Conservation (phyloP, 2,329 filamentous ascomycete genomes). For the Claviceps quebecensis region DNA sequence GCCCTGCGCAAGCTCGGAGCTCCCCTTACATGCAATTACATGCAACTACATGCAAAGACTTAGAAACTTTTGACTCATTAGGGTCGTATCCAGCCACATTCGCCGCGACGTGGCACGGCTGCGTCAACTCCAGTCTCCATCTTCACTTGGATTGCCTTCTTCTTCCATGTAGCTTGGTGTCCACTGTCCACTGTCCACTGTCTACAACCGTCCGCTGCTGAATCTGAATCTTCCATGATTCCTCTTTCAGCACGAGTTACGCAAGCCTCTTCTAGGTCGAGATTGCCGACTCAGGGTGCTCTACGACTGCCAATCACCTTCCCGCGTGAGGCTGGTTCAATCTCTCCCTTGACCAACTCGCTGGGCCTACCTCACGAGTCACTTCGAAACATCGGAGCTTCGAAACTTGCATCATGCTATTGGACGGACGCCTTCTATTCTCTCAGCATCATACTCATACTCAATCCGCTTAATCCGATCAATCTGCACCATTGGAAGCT, state of each 20-base stretch:
- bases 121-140: neutral
- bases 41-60: neutral
- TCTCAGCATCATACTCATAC: neutral
- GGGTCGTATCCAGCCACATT: neutral
- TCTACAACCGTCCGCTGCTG: neutral
- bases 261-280: neutral
- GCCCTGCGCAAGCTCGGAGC: neutral
- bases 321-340: neutral
- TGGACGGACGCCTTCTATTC: constrained; percentile 3
- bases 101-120: neutral
- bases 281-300: neutral
- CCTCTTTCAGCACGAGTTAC: neutral
- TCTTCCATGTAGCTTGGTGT: neutral
- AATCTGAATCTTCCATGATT: neutral
- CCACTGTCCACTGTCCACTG: no score
- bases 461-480: neutral
- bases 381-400: neutral
- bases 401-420: constrained; percentile 3
- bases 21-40: no score
- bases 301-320: neutral
- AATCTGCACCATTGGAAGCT: neutral
- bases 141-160: neutral
- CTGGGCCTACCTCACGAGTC: neutral
- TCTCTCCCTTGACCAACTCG: constrained; percentile 1
- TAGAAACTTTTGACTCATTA: neutral